A percentile compares a stretch with the other conserved stretches of the same genome.
phyloP scores from a whole-genome alignment of 148 eudicot species.

The Diospyros kaki region DNA sequence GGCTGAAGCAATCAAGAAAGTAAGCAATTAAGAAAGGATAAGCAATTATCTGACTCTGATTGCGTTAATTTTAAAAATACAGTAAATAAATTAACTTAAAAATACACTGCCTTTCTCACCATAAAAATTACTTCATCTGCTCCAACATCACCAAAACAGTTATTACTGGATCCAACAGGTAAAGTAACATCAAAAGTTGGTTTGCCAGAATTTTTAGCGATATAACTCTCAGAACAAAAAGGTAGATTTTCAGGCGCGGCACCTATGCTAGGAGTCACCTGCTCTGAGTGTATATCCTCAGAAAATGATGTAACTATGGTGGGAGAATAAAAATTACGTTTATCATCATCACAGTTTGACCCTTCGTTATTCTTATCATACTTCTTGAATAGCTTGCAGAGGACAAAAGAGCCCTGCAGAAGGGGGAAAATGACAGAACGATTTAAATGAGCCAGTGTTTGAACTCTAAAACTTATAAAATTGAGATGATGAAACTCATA shows the following conservation, averaged over 20 bases:
- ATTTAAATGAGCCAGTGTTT: background rate
- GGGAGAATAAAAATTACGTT: constrained; percentile 41
- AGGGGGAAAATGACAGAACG: background rate
- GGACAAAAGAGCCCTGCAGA: constrained; percentile 69
- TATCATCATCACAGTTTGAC: constrained; percentile 40
- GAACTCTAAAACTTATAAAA: background rate
- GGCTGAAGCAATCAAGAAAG: constrained; percentile 37
- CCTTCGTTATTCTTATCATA: constrained; percentile 47
- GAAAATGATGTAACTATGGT: constrained; percentile 29
- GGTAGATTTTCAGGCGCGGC: constrained; percentile 33
- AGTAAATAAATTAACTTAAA: background rate
- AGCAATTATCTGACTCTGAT: background rate
- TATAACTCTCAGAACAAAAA: constrained; percentile 17
- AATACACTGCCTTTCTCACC: constrained; percentile 27
- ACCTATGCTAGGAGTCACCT: constrained; percentile 34
- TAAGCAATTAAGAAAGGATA: constrained; percentile 12
- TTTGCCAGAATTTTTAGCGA: constrained; percentile 30
- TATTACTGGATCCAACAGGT: constrained; percentile 32
- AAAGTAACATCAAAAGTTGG: constrained; percentile 22
- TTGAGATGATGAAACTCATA: background rate
- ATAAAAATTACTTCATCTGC: constrained; percentile 27
- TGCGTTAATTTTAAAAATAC: background rate
- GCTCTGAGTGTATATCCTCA: constrained; percentile 38
- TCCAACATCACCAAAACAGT: constrained; percentile 20
- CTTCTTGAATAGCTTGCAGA: constrained; percentile 82